Percentiles rank a stretch among this genome's conserved stretches.
phyloP scores from a whole-genome alignment of 192 early-diverging fungal genomes.

The Umbelopsis isabellina region DNA sequence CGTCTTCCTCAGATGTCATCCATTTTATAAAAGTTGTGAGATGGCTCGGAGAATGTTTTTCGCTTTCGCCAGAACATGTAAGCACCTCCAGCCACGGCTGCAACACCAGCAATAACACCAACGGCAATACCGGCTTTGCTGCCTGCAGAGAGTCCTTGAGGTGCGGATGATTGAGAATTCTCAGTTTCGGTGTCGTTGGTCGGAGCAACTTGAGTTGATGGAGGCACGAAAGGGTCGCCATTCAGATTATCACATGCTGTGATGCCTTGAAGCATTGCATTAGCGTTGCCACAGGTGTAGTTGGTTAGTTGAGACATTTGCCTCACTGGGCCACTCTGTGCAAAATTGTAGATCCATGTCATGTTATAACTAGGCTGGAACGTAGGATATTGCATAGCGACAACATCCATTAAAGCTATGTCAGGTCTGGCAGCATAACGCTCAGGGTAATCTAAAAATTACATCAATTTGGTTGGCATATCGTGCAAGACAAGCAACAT shows the following conservation, averaged over 20 bases:
- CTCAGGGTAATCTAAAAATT: constrained; percentile 25
- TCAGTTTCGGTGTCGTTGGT: neutral
- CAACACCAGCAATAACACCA: constrained; percentile 20
- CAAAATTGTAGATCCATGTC: constrained; percentile 27
- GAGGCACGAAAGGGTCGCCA: neutral
- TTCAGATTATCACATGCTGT: neutral
- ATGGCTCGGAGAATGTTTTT: neutral
- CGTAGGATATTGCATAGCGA: constrained; percentile 35
- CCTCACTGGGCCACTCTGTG: neutral
- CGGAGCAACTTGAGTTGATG: neutral
- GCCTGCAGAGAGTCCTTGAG: constrained; percentile 5
- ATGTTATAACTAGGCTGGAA: constrained; percentile 19
- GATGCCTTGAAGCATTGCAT: neutral
- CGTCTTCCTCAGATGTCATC: neutral
- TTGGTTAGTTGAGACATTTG: neutral
- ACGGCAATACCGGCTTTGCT: constrained; percentile 20
- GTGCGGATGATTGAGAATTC: neutral
- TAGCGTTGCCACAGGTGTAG: neutral
- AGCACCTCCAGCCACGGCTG: neutral
- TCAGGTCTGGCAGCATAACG: constrained; percentile 26
- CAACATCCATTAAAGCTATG: constrained; percentile 27
- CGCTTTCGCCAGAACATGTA: neutral
- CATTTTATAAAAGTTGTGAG: constrained; percentile 22
- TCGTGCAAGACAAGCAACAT: neutral
- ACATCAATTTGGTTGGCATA: too few species aligned